These are phyloP conservation scores for Tulasnella sp. DNA, from an alignment of 768 basidiomycete genomes.

Conservation along the genomic window DNA sequence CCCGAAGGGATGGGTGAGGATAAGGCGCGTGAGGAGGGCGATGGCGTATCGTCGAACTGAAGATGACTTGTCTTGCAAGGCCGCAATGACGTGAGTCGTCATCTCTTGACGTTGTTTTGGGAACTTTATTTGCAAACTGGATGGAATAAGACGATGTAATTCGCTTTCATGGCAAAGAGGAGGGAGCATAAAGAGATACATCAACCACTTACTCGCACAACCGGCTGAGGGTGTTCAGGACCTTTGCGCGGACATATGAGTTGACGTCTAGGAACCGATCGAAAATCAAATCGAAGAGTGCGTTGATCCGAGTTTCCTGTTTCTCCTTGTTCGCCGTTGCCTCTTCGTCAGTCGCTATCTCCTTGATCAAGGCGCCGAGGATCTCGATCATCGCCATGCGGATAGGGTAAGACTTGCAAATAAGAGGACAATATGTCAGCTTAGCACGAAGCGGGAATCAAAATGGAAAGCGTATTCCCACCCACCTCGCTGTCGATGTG, in stretches of 20 bases:
- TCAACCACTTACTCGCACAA: conserved; percentile 63
- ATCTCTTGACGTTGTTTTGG: conserved; percentile 74
- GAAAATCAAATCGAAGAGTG: conserved; percentile 71
- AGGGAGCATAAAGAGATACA: background rate
- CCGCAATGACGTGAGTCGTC: conserved; percentile 61
- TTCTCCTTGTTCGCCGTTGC: conserved; percentile 20
- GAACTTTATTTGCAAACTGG: conserved; percentile 56
- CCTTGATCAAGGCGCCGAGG: conserved; percentile 71
- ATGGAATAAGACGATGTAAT: background rate
- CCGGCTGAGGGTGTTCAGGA: conserved; percentile 61
- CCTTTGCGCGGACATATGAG: conserved; percentile 85
- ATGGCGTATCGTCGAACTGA: conserved; percentile 80
- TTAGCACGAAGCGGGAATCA: background rate
- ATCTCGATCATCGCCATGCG: conserved; percentile 90
- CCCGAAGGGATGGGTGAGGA: conserved; percentile 84
- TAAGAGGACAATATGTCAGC: background rate
- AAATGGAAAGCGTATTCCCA: no score
- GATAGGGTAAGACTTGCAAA: conserved; percentile 79
- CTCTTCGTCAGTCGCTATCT: conserved; percentile 49
- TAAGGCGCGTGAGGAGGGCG: conserved; percentile 56
- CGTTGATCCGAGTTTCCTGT: conserved; percentile 41
- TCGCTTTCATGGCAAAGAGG: no score
- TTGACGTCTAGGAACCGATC: conserved; percentile 82
- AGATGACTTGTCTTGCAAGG: conserved; percentile 82
- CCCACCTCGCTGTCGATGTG: conserved; percentile 88